Percentiles rank a stretch among this genome's conserved stretches.
Evolutionary conservation across 306 rosid species (phyloP).

Genomic region (Bauhinia variegata): DNA sequence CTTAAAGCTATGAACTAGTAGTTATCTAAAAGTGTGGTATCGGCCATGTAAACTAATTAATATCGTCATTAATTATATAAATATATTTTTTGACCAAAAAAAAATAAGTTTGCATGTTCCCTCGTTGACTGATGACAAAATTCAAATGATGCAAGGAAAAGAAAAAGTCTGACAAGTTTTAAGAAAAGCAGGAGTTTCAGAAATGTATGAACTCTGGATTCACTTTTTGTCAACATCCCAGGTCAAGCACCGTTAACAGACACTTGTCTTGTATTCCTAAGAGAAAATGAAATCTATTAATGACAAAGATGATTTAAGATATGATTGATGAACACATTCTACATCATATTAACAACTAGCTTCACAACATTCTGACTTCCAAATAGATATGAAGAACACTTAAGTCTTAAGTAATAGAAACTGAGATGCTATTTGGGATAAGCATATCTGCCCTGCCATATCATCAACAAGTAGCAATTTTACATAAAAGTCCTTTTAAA

Average conservation of each 20-base stretch:
- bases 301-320: conserved; percentile 12
- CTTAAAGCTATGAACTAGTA: no score
- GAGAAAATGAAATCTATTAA: neutral
- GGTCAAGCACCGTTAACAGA: conserved; percentile 13
- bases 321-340: conserved; percentile 13
- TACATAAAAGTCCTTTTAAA: conserved; percentile 20
- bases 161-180: neutral
- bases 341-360: conserved; percentile 27
- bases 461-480: conserved; percentile 15
- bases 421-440: conserved; percentile 10
- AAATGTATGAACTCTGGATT: conserved; percentile 16
- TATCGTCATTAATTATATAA: neutral
- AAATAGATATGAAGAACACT: conserved; percentile 15
- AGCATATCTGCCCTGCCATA: conserved; percentile 30
- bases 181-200: neutral
- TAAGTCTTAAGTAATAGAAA: neutral
- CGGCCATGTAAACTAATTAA: neutral
- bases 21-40: no score
- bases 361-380: conserved; percentile 33
- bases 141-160: conserved; percentile 21
- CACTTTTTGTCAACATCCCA: conserved; percentile 2
- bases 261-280: neutral
- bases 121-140: conserved; percentile 12
- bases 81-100: neutral
- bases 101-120: neutral